phyloP scores from a whole-genome alignment of 768 basidiomycete genomes.

The Hortiboletus flavorubellus region DNA sequence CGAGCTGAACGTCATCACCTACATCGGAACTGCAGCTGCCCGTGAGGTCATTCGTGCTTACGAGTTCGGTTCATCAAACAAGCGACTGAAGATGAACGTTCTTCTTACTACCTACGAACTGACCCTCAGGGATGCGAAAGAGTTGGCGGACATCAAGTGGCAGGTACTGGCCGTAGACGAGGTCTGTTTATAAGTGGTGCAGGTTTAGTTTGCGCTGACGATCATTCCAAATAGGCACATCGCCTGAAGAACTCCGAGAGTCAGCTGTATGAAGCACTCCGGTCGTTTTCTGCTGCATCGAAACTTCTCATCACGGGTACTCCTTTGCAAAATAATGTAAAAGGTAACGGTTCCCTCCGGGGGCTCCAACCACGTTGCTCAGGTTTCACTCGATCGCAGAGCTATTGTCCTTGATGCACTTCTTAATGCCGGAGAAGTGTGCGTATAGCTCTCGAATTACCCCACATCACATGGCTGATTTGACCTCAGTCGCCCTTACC shows the following conservation, averaged over 20 bases:
- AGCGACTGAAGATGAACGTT: conserved; percentile 95
- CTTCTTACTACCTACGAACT: conserved; percentile 96
- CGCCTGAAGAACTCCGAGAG: conserved; percentile 97
- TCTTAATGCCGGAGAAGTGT: conserved; percentile 99
- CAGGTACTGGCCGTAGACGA: conserved; percentile 96
- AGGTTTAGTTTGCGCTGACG: conserved; percentile 12
- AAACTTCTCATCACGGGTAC: conserved; percentile 98
- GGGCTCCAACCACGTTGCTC: conserved; percentile 4
- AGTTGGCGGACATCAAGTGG: conserved; percentile 94
- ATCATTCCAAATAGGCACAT: conserved; percentile 63
- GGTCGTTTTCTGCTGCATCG: conserved; percentile 83
- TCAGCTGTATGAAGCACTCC: conserved; percentile 92
- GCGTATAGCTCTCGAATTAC: conserved; percentile 25
- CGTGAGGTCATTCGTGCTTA: conserved; percentile 89
- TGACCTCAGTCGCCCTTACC: conserved; percentile 70
- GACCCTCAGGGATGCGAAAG: conserved; percentile 83
- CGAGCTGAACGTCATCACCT: conserved; percentile 94
- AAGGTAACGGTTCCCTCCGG: conserved; percentile 52
- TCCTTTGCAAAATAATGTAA: conserved; percentile 98
- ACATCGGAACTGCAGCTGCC: conserved; percentile 84
- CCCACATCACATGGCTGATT: conserved; percentile 6
- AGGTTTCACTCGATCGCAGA: conserved; percentile 46
- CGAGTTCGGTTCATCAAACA: conserved; percentile 87
- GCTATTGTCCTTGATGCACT: conserved; percentile 95
- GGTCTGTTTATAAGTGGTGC: conserved; percentile 40